Evolutionary conservation across 164 flowering plant species (phyloP).

Genomic region (Aristolochia californica): DNA sequence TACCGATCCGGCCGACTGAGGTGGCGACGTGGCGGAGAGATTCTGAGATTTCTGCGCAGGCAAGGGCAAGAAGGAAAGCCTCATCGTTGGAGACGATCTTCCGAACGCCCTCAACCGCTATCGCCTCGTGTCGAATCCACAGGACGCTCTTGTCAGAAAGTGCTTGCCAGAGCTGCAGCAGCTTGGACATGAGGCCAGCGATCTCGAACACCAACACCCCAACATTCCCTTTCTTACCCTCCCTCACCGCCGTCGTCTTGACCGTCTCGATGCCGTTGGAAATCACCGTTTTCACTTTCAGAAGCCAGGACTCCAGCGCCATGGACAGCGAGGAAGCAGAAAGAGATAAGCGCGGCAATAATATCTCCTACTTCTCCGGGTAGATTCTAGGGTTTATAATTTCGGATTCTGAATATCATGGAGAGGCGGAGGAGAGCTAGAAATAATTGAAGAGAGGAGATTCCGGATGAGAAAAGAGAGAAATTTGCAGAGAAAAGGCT

Average conservation of each 20-base stretch:
- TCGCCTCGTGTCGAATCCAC: conserved; percentile 39
- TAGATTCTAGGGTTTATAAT: neutral
- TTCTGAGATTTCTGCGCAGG: conserved; percentile 65
- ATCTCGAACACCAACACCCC: conserved; percentile 78
- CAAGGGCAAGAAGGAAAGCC: conserved; percentile 56
- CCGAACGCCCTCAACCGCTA: conserved; percentile 64
- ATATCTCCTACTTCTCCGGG: neutral
- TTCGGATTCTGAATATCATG: neutral
- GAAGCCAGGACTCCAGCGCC: conserved; percentile 74
- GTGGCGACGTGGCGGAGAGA: conserved; percentile 31
- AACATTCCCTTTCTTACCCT: conserved; percentile 26
- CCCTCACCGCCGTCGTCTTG: conserved; percentile 9
- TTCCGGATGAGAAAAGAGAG: neutral
- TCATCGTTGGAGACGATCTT: conserved; percentile 85
- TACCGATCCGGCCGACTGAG: conserved; percentile 35
- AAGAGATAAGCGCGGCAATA: neutral
- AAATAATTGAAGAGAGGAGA: conserved; percentile 26
- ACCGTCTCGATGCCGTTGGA: conserved; percentile 27
- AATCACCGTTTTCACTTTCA: conserved; percentile 50
- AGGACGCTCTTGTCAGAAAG: conserved; percentile 49
- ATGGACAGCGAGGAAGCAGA: conserved; percentile 18
- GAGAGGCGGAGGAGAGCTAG: neutral
- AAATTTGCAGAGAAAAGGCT: conserved; percentile 24
- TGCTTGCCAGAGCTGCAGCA: conserved; percentile 60
- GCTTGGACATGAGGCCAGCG: conserved; percentile 70